Evolutionary conservation across 148 eudicot species (phyloP), one percentile per base, ranked within the genome.

Genomic region (Camellia japonica): DNA sequence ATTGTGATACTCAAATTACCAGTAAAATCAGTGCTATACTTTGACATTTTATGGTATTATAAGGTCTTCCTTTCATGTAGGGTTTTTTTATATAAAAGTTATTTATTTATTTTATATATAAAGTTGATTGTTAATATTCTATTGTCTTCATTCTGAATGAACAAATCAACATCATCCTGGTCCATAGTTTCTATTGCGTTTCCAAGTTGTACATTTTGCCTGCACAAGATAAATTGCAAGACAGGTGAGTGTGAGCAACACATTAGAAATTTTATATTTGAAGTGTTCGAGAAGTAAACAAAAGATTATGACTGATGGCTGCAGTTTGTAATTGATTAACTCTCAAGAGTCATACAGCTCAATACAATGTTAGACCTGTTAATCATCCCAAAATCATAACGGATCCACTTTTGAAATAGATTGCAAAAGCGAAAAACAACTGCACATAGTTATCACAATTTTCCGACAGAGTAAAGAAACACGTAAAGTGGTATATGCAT

Each of bases 221-320:
- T 42, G 2, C 18, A 41, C n/a, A 42, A 6, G 19, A 68, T 6
- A 43, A 44, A 18, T 43, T 68, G 56, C 75, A 51, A 9, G 59
- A 20, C 59, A 71, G 75, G 14, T 51, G 41, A 71, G 5, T n/a
- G 75, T 51, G 75, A 73, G 23, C 43, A 38, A 23, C 43, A 73
- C 76, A 12, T 54, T 11, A 51, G 20, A 55, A 73, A 44, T 73
- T 73, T 52, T 11, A 55, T 52, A 73, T 11, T 0, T 55, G 76
- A 55, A 73, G 76, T 73, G 62, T 73, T 23, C n/a, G 44, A 55
- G 62, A 73, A 73, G 76, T 10, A 73, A 73, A 55, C 30, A 73
- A 55, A 73, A 23, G 62, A 73, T 73, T 54, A 61, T 23, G 76
- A 73, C 41, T 19, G 76, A 73, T 73, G 60, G 76, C 62, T 73